Base-by-base conservation (phyloP, 78 protist genomes). In the Pelomyxa schiedti region DNA sequence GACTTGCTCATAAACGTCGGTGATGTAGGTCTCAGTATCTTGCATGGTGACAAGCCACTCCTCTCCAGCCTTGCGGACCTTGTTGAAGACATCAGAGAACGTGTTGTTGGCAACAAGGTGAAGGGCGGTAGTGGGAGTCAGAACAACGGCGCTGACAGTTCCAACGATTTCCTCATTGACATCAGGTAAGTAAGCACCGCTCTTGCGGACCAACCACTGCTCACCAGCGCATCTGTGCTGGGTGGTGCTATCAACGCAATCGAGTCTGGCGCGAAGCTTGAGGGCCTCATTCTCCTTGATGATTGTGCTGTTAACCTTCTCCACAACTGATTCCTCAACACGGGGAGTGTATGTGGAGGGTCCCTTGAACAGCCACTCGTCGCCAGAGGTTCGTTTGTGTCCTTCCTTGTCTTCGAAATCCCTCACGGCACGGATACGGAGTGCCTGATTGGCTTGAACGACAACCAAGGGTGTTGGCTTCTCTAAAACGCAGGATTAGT, bases 271-370 rank as follows among this genome's bases (percentile, higher is more conserved):
- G 3, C 82, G 82, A 39, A 92, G 80, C 24, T 81, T 79, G 69
- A 92, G 86, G 8, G 92, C 96, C 42, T 67, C 72, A 74, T 87
- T 80, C 64, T 87, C 79, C 73, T 53, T 53, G 52, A 91, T 64
- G 69, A 91, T 75, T 64, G 29, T 7, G 1, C 90, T 88, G 32
- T 58, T 37, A 39, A 87, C 74, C 30, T 58, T 76, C 70, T 77
- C 81, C 4, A 79, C 78, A 9, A 88, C 77, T 37, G 58, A 72
- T 28, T 71, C 92, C 52, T 87, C 86, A 35, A 84, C 88, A 37
- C 41, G 42, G 37, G 93, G 94, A 6, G 77, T 42, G 83, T 85
- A 92, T 22, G 92, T 89, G 64, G 82, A 86, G 68, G 95, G 93
- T 29, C 93, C 95, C 43, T 47, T 84, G 9, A 90, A 84, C 29